Percentiles rank a stretch among this genome's conserved stretches.
phyloP scores from a whole-genome alignment of 164 flowering plant species.

The Nelumbo lutea region DNA sequence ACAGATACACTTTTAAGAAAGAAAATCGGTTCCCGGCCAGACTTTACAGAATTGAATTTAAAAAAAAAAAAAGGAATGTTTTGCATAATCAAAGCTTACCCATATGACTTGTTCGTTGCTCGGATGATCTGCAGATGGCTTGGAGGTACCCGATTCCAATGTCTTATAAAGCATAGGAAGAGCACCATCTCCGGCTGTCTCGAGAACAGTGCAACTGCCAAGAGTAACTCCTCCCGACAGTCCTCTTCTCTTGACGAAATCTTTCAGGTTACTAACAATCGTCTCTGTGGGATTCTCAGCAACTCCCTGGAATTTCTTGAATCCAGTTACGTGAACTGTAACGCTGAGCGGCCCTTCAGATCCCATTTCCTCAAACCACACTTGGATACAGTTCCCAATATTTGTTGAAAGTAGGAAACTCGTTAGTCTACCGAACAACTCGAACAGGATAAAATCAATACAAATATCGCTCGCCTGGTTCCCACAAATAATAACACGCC shows the following conservation, averaged over 20 bases:
- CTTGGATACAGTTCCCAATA: conserved; percentile 24
- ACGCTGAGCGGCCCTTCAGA: conserved; percentile 44
- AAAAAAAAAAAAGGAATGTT: no score
- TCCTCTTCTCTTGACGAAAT: conserved; percentile 31
- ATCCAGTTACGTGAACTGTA: conserved; percentile 51
- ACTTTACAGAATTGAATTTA: no score
- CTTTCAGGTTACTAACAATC: conserved; percentile 43
- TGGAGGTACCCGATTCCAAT: conserved; percentile 29
- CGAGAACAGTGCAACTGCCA: conserved; percentile 50
- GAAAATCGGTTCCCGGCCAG: no score
- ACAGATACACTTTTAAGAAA: no score
- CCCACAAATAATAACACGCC: neutral
- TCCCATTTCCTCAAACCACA: conserved; percentile 30
- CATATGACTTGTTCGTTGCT: conserved; percentile 39
- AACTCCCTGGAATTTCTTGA: conserved; percentile 55
- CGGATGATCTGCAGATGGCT: neutral
- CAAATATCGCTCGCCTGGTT: neutral
- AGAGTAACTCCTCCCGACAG: conserved; percentile 38
- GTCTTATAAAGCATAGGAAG: conserved; percentile 31
- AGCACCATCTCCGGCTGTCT: conserved; percentile 56
- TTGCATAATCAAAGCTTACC: conserved; percentile 37
- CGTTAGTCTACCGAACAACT: neutral
- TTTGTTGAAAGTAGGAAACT: neutral
- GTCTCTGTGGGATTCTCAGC: conserved; percentile 39
- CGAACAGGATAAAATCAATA: neutral